Evolutionary conservation across 108 stramenopile genomes (phyloP), one percentile per base, ranked within the genome.

Genomic region (Nitzschia inconspicua): DNA sequence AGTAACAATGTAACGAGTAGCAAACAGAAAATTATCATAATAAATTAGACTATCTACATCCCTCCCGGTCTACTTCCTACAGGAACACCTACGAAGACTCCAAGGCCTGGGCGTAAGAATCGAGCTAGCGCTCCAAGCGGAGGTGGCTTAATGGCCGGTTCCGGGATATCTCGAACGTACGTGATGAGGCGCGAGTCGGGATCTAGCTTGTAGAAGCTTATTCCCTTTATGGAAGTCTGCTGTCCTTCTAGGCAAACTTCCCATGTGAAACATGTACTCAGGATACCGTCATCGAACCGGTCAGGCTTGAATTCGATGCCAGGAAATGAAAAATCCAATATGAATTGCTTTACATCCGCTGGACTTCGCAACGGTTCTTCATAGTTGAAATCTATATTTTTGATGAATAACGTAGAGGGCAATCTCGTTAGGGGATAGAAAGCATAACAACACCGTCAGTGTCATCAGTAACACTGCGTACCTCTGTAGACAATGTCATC

Each of bases 341-440:
- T 82, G 41, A 89, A 89, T 44, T 73, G 59, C 40, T 59, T 37
- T 20, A 89, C 88, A 50, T 85, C 70, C 0, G 18, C 72, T 20
- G 68, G 78, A 22, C 82, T 80, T 7, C 31, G 39, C 46, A 89
- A 28, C 9, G 72, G 46, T 9, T 89, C 66, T 26, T 85, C 78
- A 46, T 81, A 89, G 36, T 89, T 89, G 44, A 89, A 89, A 61
- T 89, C 88, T n/a, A n/a, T n/a, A n/a, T n/a, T n/a, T n/a, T n/a
- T n/a, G n/a, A n/a, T 18, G 76, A 60, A n/a, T n/a, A n/a, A n/a
- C n/a, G n/a, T n/a, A n/a, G n/a, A n/a, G n/a, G n/a, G n/a, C n/a
- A n/a, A n/a, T n/a, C n/a, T n/a, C n/a, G n/a, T n/a, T n/a, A n/a
- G n/a, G n/a, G n/a, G n/a, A n/a, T n/a, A n/a, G n/a, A n/a, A n/a